Percentiles rank a stretch among this genome's conserved stretches.
These are phyloP conservation scores for Blastobotrys americana DNA, from an alignment of 805 yeast genomes.

Conservation along the genomic window DNA sequence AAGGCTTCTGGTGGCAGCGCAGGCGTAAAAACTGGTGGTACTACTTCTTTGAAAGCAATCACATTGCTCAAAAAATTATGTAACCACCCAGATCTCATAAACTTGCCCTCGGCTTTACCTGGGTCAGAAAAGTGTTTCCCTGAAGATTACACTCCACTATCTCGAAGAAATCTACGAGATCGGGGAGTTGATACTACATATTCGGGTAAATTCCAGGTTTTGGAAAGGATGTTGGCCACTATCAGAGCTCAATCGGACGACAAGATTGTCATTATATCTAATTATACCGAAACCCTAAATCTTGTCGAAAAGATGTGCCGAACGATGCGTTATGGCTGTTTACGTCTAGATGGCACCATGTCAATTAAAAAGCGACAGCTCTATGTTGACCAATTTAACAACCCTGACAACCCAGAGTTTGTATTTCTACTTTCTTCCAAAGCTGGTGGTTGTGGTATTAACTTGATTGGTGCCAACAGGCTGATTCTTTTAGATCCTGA, in stretches of 20 bases:
- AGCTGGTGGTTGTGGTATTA: slow-evolving; percentile 99
- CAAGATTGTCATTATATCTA: slow-evolving; percentile 89
- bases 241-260: slow-evolving; percentile 80
- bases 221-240: slow-evolving; percentile 75
- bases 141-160: slow-evolving; percentile 54
- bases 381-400: slow-evolving; percentile 82
- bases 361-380: slow-evolving; percentile 87
- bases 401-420: slow-evolving; percentile 83
- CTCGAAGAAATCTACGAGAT: slow-evolving; percentile 45
- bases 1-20: neutral
- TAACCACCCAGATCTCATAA: slow-evolving; percentile 83
- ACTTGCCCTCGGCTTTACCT: slow-evolving; percentile 68
- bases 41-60: slow-evolving; percentile 86
- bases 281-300: slow-evolving; percentile 91
- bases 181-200: slow-evolving; percentile 70
- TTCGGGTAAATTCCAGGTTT: slow-evolving; percentile 79
- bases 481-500: slow-evolving; percentile 82
- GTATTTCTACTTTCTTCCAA: slow-evolving; percentile 85
- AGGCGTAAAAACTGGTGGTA: slow-evolving; percentile 40
- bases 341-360: slow-evolving; percentile 90
- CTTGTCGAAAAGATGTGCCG: slow-evolving; percentile 84
- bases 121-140: slow-evolving; percentile 59
- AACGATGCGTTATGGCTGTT: slow-evolving; percentile 58
- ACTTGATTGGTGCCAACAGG: slow-evolving; percentile 92
- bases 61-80: slow-evolving; percentile 84